A percentile compares a stretch with the other conserved stretches of the same genome.
phyloP scores from a whole-genome alignment of 805 yeast genomes.

The Teunomyces pallodes region DNA sequence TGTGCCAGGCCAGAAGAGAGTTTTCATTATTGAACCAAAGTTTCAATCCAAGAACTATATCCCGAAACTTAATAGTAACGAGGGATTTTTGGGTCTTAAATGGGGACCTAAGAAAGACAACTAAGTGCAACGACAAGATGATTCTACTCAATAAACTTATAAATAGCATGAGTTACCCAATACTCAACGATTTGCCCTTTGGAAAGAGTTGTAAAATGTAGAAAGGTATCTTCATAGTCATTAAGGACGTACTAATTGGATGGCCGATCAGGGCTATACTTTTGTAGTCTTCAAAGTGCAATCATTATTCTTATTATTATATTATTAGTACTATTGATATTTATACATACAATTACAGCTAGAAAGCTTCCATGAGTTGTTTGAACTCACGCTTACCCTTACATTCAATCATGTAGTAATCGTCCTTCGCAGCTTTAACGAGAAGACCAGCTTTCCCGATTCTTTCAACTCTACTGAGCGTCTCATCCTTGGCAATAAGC shows the following conservation, averaged over 20 bases:
- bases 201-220: neutral
- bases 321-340: neutral
- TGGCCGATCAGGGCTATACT: too few species aligned
- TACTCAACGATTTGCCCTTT: constrained; percentile 11
- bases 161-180: constrained; percentile 21
- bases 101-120: constrained; percentile 77
- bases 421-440: constrained; percentile 27
- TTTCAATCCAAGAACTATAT: constrained; percentile 42
- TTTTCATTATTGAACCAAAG: constrained; percentile 66
- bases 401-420: constrained; percentile 42
- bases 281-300: too few species aligned
- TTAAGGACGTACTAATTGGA: too few species aligned
- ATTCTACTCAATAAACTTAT: neutral
- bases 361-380: constrained; percentile 22
- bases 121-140: constrained; percentile 2
- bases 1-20: constrained; percentile 65
- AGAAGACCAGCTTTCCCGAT: constrained; percentile 45
- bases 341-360: constrained; percentile 2
- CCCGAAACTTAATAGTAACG: constrained; percentile 34
- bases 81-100: constrained; percentile 74
- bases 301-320: neutral
- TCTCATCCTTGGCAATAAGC: constrained; percentile 31
- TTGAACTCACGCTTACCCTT: constrained; percentile 42
- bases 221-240: too few species aligned
- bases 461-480: constrained; percentile 26